Conservation (phyloP, 2,329 filamentous ascomycete genomes). For the Cladosporium cucumerinum region DNA sequence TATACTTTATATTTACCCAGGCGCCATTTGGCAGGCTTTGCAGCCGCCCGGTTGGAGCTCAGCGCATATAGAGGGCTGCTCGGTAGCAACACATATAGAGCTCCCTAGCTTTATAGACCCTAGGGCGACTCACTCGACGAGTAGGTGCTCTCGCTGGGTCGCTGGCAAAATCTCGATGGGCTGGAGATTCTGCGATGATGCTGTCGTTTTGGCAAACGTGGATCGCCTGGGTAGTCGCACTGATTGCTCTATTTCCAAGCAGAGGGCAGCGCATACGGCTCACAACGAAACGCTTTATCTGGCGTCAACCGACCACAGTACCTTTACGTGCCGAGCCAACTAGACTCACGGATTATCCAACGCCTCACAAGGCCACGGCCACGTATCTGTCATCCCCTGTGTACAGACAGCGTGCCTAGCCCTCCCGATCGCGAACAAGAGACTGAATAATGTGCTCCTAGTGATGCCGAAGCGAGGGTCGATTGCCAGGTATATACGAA, state of each 20-base stretch:
- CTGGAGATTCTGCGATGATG: constrained; percentile 6
- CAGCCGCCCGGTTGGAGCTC: background rate
- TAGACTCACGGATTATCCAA: constrained; percentile 1
- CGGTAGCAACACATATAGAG: background rate
- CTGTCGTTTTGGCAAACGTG: background rate
- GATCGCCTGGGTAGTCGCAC: background rate
- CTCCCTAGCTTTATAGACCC: background rate
- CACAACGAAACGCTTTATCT: background rate
- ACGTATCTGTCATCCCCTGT: constrained; percentile 7
- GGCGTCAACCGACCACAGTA: background rate
- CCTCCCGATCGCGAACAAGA: constrained; percentile 6
- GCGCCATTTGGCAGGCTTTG: background rate
- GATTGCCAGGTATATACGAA: constrained; percentile 15
- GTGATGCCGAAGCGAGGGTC: constrained; percentile 17
- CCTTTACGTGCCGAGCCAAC: constrained; percentile 2
- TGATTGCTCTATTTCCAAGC: constrained; percentile 2
- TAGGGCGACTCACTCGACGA: background rate
- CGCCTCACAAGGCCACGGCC: background rate
- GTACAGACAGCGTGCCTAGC: constrained; percentile 1
- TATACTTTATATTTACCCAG: background rate
- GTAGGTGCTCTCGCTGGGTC: background rate
- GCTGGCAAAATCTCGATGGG: constrained; percentile 12
- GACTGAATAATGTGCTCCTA: constrained; percentile 10
- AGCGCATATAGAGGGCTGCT: background rate
- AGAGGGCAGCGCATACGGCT: background rate